phyloP scores from a whole-genome alignment of 1,139 yeast genomes.

The Schizosaccharomyces versatilis region DNA sequence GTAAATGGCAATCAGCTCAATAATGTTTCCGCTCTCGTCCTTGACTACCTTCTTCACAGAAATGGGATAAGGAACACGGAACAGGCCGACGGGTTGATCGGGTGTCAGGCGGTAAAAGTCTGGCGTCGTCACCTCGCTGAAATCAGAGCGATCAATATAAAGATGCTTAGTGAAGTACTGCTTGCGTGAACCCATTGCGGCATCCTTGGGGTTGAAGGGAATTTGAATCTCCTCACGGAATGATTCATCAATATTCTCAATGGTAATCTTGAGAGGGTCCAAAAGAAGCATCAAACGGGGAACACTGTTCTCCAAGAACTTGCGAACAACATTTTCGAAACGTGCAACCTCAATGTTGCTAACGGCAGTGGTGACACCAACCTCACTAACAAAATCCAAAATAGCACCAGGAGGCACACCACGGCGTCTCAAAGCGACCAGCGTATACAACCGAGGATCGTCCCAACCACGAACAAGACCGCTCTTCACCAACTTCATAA shows the following conservation, averaged over 20 bases:
- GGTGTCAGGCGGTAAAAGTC: constrained; percentile 79
- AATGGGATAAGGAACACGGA: constrained; percentile 72
- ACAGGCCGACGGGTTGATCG: constrained; percentile 68
- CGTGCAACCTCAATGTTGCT: constrained; percentile 77
- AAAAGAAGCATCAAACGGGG: constrained; percentile 88
- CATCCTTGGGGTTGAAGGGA: constrained; percentile 74
- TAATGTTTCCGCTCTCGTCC: constrained; percentile 40
- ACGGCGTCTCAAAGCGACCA: constrained; percentile 86
- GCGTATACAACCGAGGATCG: constrained; percentile 87
- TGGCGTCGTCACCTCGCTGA: constrained; percentile 41
- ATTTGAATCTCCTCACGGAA: constrained; percentile 46
- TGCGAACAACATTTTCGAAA: constrained; percentile 74
- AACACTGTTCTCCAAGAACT: constrained; percentile 68
- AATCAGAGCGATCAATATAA: constrained; percentile 72
- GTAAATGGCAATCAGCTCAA: constrained; percentile 57
- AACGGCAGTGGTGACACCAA: constrained; percentile 88
- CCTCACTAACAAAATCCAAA: constrained; percentile 71
- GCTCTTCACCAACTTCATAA: constrained; percentile 72
- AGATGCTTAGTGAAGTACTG: constrained; percentile 57
- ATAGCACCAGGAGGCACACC: constrained; percentile 99
- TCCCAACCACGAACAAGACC: constrained; percentile 86
- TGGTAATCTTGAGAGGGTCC: constrained; percentile 62
- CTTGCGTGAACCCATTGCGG: constrained; percentile 50
- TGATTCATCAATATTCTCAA: constrained; percentile 64
- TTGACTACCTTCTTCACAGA: constrained; percentile 48